Conservation (phyloP, 805 yeast genomes). For the Candida jianshihensis region DNA sequence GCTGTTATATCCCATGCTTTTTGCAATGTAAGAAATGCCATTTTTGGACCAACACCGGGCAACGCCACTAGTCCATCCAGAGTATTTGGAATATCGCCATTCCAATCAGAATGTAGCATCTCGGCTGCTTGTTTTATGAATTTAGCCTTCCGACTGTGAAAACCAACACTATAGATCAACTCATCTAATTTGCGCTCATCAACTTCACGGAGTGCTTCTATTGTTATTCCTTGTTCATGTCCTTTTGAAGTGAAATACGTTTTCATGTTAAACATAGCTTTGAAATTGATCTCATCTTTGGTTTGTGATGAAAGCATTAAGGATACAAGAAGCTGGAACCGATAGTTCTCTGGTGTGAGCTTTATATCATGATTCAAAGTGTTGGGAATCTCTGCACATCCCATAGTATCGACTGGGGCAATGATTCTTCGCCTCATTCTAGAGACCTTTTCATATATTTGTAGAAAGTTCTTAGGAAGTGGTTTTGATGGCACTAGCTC, state of each 20-base stretch:
- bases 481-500: background rate
- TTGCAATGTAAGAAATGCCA: constrained; percentile 80
- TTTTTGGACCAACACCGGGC: constrained; percentile 95
- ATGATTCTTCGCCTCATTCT: constrained; percentile 55
- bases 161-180: constrained; percentile 76
- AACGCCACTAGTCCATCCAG: constrained; percentile 56
- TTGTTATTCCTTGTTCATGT: constrained; percentile 46
- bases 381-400: constrained; percentile 60
- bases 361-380: constrained; percentile 25
- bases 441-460: constrained; percentile 53
- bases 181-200: constrained; percentile 53
- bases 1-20: constrained; percentile 69
- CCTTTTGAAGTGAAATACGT: constrained; percentile 33
- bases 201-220: constrained; percentile 45
- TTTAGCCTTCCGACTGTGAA: constrained; percentile 72
- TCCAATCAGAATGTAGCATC: constrained; percentile 40
- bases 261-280: constrained; percentile 61
- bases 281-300: constrained; percentile 77
- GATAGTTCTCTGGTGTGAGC: constrained; percentile 30
- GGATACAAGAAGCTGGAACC: constrained; percentile 73
- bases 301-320: constrained; percentile 90
- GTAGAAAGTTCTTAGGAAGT: constrained; percentile 42
- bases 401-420: constrained; percentile 89
- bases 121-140: constrained; percentile 59
- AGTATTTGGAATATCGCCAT: constrained; percentile 68